Conservation (phyloP, 495 filamentous ascomycete species). For the Terfezia boudieri region DNA sequence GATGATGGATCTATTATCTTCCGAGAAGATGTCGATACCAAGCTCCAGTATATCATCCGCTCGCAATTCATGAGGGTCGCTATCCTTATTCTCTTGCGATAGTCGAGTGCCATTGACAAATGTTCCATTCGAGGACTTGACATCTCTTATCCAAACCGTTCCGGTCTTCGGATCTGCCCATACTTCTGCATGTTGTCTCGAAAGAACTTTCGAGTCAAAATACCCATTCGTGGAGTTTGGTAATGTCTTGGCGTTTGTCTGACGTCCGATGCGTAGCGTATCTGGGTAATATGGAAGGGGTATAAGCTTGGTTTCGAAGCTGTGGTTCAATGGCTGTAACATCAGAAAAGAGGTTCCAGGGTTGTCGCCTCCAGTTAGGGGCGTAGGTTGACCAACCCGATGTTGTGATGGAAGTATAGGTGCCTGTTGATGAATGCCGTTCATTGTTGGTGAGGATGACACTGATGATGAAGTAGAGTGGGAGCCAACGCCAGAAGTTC, state of each 20-base stretch:
- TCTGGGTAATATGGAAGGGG: conserved; percentile 75
- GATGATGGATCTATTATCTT: conserved; percentile 93
- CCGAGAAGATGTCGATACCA: conserved; percentile 93
- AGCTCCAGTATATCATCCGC: conserved; percentile 76
- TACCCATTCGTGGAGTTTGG: conserved; percentile 78
- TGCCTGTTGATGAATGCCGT: conserved; percentile 52
- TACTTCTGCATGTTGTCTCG: conserved; percentile 84
- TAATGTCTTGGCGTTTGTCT: conserved; percentile 89
- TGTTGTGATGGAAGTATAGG: conserved; percentile 53
- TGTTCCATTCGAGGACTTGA: conserved; percentile 95
- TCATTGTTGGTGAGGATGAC: conserved; percentile 41
- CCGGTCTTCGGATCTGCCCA: conserved; percentile 67
- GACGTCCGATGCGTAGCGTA: conserved; percentile 72
- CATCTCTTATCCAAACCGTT: conserved; percentile 87
- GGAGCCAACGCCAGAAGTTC: conserved; percentile 23
- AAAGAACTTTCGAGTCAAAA: conserved; percentile 95
- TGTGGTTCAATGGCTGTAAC: conserved; percentile 70
- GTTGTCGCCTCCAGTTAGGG: conserved; percentile 29
- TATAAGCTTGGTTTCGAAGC: conserved; percentile 92
- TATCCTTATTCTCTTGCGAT: conserved; percentile 82
- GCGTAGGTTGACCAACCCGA: conserved; percentile 40
- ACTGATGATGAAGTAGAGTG: conserved; percentile 26
- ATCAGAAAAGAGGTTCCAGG: conserved; percentile 49
- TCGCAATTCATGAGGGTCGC: conserved; percentile 75
- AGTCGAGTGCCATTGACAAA: conserved; percentile 87